Percentiles rank a stretch among this genome's conserved stretches.
Conservation (phyloP, 164 flowering plant genomes). For the Taxillus chinensis region DNA sequence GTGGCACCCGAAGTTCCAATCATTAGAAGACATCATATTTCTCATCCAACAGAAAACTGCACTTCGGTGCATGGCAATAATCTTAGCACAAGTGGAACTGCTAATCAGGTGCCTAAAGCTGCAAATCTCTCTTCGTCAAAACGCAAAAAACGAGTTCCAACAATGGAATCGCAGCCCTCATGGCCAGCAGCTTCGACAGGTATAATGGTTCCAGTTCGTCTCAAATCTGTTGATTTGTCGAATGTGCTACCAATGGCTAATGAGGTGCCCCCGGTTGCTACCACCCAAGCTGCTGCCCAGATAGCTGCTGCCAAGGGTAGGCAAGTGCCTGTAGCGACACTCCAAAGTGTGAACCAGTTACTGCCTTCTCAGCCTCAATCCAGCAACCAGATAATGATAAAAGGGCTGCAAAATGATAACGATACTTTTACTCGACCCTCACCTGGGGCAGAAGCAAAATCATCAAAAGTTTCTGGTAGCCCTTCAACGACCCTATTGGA, state of each 20-base stretch:
- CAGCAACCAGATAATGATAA: neutral
- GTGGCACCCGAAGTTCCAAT: conserved; percentile 66
- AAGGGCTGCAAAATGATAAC: neutral
- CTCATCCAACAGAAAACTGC: neutral
- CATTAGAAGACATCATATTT: conserved; percentile 30
- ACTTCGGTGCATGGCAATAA: neutral
- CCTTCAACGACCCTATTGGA: neutral
- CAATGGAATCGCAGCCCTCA: conserved; percentile 11
- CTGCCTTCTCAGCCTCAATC: conserved; percentile 3
- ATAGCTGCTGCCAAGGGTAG: conserved; percentile 13
- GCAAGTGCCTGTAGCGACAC: conserved; percentile 1
- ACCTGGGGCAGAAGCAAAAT: neutral
- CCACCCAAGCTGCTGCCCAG: conserved; percentile 13
- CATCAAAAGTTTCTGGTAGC: neutral
- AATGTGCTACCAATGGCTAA: conserved; percentile 14
- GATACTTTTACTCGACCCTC: neutral
- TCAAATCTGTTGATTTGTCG: conserved; percentile 18
- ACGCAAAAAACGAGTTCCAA: conserved; percentile 12
- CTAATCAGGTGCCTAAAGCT: conserved; percentile 8
- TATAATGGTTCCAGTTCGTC: conserved; percentile 31
- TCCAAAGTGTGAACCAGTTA: neutral
- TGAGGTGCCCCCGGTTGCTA: conserved; percentile 6
- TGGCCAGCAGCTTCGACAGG: conserved; percentile 17
- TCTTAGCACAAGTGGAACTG: conserved; percentile 11
- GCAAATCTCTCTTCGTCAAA: conserved; percentile 7